Percentiles rank a stretch among this genome's conserved stretches.
Evolutionary conservation across 192 early-diverging fungal genomes (phyloP).

Genomic region (Kappamyces sp.): DNA sequence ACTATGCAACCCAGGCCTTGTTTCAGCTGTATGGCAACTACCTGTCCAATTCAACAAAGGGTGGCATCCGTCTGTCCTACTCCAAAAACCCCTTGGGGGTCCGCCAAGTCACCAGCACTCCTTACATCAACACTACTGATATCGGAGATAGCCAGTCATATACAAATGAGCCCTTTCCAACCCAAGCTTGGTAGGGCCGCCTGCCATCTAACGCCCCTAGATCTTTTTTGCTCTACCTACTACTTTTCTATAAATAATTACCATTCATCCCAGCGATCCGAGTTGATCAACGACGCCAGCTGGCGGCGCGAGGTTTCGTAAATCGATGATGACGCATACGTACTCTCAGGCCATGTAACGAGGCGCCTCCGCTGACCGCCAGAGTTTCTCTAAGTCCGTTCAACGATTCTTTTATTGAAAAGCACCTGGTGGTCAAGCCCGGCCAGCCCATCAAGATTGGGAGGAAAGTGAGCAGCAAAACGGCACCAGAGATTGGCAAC

Average conservation of each 20-base stretch:
- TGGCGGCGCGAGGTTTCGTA: no score
- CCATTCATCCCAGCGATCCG: no score
- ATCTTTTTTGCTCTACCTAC: no score
- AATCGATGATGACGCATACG: no score
- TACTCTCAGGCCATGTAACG: no score
- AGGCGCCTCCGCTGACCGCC: not conserved
- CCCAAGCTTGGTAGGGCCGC: no score
- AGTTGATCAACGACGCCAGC: no score
- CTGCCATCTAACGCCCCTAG: no score
- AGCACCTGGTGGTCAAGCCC: slow-evolving; percentile 2
- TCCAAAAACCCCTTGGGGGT: slow-evolving; percentile 96
- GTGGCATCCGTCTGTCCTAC: slow-evolving; percentile 92
- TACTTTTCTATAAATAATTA: no score
- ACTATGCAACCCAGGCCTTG: slow-evolving; percentile 84
- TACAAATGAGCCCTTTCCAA: no score
- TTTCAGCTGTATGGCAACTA: slow-evolving; percentile 79
- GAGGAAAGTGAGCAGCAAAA: slow-evolving; percentile 59
- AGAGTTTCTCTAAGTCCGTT: slow-evolving; percentile 10
- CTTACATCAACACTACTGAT: no score
- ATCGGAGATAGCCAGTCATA: no score
- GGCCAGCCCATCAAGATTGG: slow-evolving; percentile 60
- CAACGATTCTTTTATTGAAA: slow-evolving; percentile 14
- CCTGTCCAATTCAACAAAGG: slow-evolving; percentile 77
- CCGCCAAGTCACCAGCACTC: slow-evolving; percentile 32
- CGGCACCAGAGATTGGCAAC: slow-evolving; percentile 56